Evolutionary conservation across 805 yeast species (phyloP).

Genomic region (Candida palmyrensis): DNA sequence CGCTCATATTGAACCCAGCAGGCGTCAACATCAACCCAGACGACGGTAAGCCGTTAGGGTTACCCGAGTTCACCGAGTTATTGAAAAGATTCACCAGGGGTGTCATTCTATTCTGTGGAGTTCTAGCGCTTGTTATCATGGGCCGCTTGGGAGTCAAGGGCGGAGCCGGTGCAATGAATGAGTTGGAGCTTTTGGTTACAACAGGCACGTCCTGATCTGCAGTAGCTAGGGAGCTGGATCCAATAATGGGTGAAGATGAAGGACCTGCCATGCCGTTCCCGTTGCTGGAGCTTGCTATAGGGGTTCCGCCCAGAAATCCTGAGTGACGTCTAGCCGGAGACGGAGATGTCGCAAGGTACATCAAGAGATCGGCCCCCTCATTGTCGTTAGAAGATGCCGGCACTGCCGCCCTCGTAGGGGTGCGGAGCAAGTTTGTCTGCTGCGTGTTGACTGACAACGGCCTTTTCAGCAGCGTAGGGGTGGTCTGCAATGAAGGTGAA

Average conservation of each 20-base stretch:
- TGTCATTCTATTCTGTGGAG: conserved; percentile 39
- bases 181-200: conserved; percentile 8
- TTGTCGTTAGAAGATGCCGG: conserved; percentile 23
- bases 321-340: conserved; percentile 46
- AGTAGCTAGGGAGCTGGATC: too few species aligned
- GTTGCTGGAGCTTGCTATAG: conserved; percentile 12
- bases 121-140: conserved; percentile 16
- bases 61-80: conserved; percentile 13
- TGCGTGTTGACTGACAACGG: conserved; percentile 13
- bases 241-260: background rate
- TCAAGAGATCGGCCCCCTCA: conserved; percentile 78
- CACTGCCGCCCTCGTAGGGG: conserved; percentile 32
- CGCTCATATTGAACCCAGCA: conserved; percentile 76
- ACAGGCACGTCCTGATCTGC: too few species aligned
- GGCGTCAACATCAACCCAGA: conserved; percentile 45
- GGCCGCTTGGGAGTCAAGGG: conserved; percentile 41
- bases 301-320: conserved; percentile 23
- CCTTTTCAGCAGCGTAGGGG: conserved; percentile 24
- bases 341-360: conserved; percentile 83
- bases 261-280: background rate
- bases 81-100: conserved; percentile 32
- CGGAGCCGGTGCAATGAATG: conserved; percentile 36
- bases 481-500: conserved; percentile 26
- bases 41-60: conserved; percentile 30
- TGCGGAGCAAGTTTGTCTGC: conserved; percentile 16